A percentile compares a stretch with the other conserved stretches of the same genome.
Conservation (phyloP, 768 basidiomycete genomes). For the Trametes sanguinea region DNA sequence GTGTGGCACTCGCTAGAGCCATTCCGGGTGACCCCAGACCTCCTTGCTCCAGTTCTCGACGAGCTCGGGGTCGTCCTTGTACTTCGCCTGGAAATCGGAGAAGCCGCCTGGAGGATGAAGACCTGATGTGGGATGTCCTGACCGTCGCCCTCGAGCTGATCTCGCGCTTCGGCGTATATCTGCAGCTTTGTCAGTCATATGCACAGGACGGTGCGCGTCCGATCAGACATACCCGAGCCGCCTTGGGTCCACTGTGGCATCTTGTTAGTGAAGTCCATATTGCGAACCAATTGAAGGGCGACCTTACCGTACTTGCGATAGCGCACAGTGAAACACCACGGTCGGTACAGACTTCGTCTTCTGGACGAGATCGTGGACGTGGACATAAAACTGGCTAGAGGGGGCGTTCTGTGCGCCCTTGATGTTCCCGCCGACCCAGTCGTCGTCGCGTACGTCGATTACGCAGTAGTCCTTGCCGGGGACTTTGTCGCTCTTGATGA, state of each 20-base stretch:
- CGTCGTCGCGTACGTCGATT: conserved; percentile 85
- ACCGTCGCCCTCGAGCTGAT: conserved; percentile 43
- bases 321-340: conserved; percentile 77
- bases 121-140: conserved; percentile 56
- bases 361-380: conserved; percentile 59
- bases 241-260: conserved; percentile 66
- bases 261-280: no score
- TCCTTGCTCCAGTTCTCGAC: conserved; percentile 78
- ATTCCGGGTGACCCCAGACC: conserved; percentile 52
- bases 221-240: conserved; percentile 58
- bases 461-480: conserved; percentile 69
- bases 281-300: background rate
- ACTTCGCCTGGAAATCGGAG: conserved; percentile 65
- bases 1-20: background rate
- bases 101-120: conserved; percentile 71
- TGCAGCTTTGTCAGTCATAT: conserved; percentile 31
- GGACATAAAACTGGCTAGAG: conserved; percentile 56
- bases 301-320: conserved; percentile 76
- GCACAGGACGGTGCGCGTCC: background rate
- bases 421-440: conserved; percentile 80
- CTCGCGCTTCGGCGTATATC: conserved; percentile 70
- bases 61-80: conserved; percentile 69
- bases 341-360: conserved; percentile 60
- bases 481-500: conserved; percentile 67
- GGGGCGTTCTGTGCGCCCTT: conserved; percentile 63